A percentile compares a stretch with the other conserved stretches of the same genome.
Evolutionary conservation across 2,329 filamentous ascomycete species (phyloP).

Genomic region (Ilyonectria sp.): DNA sequence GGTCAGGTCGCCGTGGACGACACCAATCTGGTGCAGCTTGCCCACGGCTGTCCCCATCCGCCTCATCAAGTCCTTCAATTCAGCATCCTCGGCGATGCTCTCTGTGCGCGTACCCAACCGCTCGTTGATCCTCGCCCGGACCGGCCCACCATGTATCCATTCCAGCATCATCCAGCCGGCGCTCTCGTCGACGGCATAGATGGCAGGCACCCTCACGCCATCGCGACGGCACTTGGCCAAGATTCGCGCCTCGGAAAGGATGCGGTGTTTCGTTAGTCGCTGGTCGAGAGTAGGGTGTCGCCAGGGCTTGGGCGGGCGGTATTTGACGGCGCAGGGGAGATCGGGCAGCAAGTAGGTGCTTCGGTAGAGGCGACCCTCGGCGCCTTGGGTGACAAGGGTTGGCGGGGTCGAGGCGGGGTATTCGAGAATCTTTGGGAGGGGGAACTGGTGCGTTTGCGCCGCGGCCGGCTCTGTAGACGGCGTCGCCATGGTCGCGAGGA

Average conservation of each 20-base stretch:
- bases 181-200: conserved; percentile 78
- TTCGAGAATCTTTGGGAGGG: conserved; percentile 76
- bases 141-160: conserved; percentile 83
- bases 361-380: conserved; percentile 94
- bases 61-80: conserved; percentile 75
- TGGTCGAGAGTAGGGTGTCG: conserved; percentile 91
- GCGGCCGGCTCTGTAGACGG: conserved; percentile 30
- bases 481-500: conserved; percentile 31
- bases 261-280: conserved; percentile 87
- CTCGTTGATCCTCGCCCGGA: conserved; percentile 78
- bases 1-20: conserved; percentile 95
- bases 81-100: conserved; percentile 60
- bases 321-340: conserved; percentile 85
- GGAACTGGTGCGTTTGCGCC: conserved; percentile 53
- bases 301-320: conserved; percentile 92
- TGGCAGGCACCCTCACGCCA: conserved; percentile 84
- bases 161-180: conserved; percentile 86
- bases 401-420: conserved; percentile 73
- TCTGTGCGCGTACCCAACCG: conserved; percentile 70
- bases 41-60: conserved; percentile 81
- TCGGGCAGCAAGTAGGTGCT: conserved; percentile 82
- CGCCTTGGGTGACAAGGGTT: conserved; percentile 88
- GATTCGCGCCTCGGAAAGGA: conserved; percentile 90
- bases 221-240: conserved; percentile 84
- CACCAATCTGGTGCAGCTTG: conserved; percentile 83